A percentile compares a stretch with the other conserved stretches of the same genome.
These are phyloP conservation scores for Trichoderma atrobrunneum DNA, from an alignment of 2,329 filamentous ascomycete species.

Conservation along the genomic window DNA sequence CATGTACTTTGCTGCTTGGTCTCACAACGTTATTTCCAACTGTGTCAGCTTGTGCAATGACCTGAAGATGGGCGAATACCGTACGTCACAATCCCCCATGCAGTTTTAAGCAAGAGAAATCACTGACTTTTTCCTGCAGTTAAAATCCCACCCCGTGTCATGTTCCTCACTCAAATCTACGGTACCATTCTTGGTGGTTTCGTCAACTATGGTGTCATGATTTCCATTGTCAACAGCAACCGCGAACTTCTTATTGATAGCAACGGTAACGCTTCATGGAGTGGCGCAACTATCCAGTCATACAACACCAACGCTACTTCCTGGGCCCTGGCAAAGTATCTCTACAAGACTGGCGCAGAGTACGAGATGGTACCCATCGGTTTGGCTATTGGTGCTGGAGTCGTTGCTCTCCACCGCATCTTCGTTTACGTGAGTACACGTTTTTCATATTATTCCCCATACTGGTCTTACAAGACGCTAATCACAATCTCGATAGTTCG, in stretches of 20 bases:
- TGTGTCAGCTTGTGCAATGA: constrained; percentile 50
- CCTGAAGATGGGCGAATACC: constrained; percentile 58
- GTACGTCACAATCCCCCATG: constrained; percentile 32
- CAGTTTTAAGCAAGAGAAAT: too few relatives aligned
- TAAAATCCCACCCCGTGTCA: constrained; percentile 53
- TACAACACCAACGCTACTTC: constrained; percentile 48
- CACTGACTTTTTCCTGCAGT: constrained; percentile 34
- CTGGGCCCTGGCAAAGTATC: constrained; percentile 51
- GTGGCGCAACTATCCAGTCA: constrained; percentile 49
- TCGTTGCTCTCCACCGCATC: constrained; percentile 45
- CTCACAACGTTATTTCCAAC: constrained; percentile 54
- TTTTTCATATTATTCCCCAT: not conserved
- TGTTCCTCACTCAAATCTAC: constrained; percentile 56
- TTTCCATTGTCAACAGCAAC: constrained; percentile 48
- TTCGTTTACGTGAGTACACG: constrained; percentile 37
- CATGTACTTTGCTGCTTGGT: constrained; percentile 59
- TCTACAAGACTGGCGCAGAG: constrained; percentile 45
- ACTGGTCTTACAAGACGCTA: not conserved
- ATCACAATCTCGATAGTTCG: constrained; percentile 36
- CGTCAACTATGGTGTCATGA: constrained; percentile 56
- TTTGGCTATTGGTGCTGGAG: constrained; percentile 44
- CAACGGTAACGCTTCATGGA: constrained; percentile 51
- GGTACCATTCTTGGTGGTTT: constrained; percentile 53
- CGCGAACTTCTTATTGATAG: constrained; percentile 44
- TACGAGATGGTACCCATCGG: constrained; percentile 52